Percentiles rank a stretch among this genome's conserved stretches.
Conservation (phyloP, 2,329 filamentous ascomycete genomes). For the Fusarium coffeatum region DNA sequence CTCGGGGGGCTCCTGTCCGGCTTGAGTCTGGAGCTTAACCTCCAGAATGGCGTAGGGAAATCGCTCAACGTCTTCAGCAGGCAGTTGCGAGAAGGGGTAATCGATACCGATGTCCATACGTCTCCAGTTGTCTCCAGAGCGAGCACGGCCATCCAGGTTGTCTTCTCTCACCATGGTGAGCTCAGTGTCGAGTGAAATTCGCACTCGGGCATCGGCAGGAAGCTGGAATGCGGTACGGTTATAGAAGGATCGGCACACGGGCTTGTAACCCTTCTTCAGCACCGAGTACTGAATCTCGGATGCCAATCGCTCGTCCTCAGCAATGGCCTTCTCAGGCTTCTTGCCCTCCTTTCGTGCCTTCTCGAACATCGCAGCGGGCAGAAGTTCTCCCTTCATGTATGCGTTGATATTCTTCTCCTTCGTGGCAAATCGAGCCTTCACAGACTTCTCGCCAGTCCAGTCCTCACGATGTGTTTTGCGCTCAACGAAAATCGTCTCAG, state of each 20-base stretch:
- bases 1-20: conserved; percentile 92
- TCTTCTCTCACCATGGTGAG: conserved; percentile 95
- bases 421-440: conserved; percentile 93
- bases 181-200: conserved; percentile 96
- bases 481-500: conserved; percentile 95
- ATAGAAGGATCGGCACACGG: conserved; percentile 96
- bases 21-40: conserved; percentile 96
- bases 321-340: conserved; percentile 91
- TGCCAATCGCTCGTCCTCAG: conserved; percentile 88
- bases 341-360: conserved; percentile 96
- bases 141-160: conserved; percentile 82
- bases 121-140: conserved; percentile 91
- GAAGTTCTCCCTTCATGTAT: conserved; percentile 85
- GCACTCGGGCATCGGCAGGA: conserved; percentile 93
- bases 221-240: conserved; percentile 98
- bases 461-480: conserved; percentile 98
- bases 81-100: conserved; percentile 90
- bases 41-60: conserved; percentile 98
- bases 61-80: conserved; percentile 83
- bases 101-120: conserved; percentile 98
- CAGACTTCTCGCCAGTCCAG: conserved; percentile 98
- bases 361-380: conserved; percentile 90
- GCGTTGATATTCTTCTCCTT: conserved; percentile 99
- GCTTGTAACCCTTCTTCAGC: conserved; percentile 85
- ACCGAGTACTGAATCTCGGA: conserved; percentile 94